phyloP scores from a whole-genome alignment of 83 land plant species.

The Diphasiastrum complanatum region DNA sequence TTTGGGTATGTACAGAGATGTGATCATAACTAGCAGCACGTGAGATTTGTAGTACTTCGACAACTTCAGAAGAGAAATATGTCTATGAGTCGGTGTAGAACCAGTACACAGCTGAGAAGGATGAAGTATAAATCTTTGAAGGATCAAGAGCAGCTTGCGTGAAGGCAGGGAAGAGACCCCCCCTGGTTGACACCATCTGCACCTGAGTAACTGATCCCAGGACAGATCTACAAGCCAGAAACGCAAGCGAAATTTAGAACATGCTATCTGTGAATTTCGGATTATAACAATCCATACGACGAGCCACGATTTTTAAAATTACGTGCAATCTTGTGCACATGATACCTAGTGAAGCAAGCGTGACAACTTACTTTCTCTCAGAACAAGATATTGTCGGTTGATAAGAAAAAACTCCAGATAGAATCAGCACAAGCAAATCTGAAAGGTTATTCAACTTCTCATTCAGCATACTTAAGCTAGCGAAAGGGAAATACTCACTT shows the following conservation, averaged over 20 bases:
- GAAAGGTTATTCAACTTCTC: neutral
- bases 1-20: too few species aligned
- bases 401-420: too few species aligned
- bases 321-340: neutral
- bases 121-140: neutral
- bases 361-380: too few species aligned
- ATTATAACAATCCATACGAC: too few species aligned
- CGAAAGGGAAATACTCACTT: conserved; percentile 17
- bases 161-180: conserved; percentile 18
- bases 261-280: neutral
- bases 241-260: neutral
- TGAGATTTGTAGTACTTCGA: too few species aligned
- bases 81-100: too few species aligned
- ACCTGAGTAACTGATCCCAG: conserved; percentile 25
- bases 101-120: conserved; percentile 11
- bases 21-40: too few species aligned
- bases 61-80: too few species aligned
- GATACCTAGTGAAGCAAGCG: neutral
- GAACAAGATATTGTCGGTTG: too few species aligned
- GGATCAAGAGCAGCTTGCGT: neutral
- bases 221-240: conserved; percentile 16
- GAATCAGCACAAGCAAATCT: too few species aligned
- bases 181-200: conserved; percentile 29
- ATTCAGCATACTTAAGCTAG: neutral
- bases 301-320: too few species aligned